Percentiles rank a stretch among this genome's conserved stretches.
These are phyloP conservation scores for Zygosaccharomyces rouxii DNA, from an alignment of 805 yeast genomes.

Conservation along the genomic window DNA sequence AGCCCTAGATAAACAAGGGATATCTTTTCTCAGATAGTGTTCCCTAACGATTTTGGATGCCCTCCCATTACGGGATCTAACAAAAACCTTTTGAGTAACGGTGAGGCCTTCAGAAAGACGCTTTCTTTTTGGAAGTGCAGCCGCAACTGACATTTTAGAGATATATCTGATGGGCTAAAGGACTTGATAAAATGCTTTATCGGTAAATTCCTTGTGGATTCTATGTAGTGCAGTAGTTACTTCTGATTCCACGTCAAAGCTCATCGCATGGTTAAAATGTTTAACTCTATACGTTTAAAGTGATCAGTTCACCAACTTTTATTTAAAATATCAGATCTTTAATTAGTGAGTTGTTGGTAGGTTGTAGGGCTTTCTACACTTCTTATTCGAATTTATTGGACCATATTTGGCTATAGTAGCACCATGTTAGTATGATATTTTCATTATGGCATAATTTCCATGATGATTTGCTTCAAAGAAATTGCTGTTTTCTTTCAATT, in stretches of 20 bases:
- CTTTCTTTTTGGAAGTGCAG: slow-evolving; percentile 34
- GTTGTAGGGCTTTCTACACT: too few relatives aligned
- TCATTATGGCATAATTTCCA: too few relatives aligned
- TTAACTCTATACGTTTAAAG: not conserved
- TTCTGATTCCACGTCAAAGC: not conserved
- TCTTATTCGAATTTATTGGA: too few relatives aligned
- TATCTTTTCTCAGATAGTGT: slow-evolving; percentile 87
- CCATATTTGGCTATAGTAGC: too few relatives aligned
- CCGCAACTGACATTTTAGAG: slow-evolving; percentile 16
- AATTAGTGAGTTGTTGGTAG: too few relatives aligned
- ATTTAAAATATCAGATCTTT: not conserved
- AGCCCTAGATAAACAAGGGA: slow-evolving; percentile 77
- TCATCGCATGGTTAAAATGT: not conserved
- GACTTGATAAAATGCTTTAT: too few relatives aligned
- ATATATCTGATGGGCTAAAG: not conserved
- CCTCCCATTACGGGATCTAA: slow-evolving; percentile 82
- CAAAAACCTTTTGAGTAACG: slow-evolving; percentile 85
- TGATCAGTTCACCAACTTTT: not conserved
- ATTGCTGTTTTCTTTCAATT: too few relatives aligned
- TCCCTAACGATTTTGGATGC: slow-evolving; percentile 91
- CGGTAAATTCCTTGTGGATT: too few relatives aligned
- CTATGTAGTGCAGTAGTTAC: not conserved
- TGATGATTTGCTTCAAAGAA: too few relatives aligned
- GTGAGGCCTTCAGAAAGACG: slow-evolving; percentile 49
- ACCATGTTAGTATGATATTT: too few relatives aligned